phyloP scores from a whole-genome alignment of 2,329 filamentous ascomycete species.

The Cladosporium sp. region DNA sequence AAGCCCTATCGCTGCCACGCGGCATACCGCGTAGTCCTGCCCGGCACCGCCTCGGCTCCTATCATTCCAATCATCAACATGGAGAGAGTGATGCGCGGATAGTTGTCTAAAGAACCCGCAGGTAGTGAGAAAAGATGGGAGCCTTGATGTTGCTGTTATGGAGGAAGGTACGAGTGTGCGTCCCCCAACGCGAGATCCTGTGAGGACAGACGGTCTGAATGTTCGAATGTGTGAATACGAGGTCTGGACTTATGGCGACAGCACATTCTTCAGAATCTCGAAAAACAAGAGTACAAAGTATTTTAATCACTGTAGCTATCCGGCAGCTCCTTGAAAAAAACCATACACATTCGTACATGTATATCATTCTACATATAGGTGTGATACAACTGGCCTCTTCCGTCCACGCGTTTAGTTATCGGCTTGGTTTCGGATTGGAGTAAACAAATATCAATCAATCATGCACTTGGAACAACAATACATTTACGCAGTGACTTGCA shows the following conservation, averaged over 20 bases:
- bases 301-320: neutral
- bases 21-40: neutral
- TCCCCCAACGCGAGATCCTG: neutral
- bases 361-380: no score
- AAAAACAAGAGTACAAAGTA: neutral
- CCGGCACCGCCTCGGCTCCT: neutral
- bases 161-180: neutral
- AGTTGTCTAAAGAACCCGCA: neutral
- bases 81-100: neutral
- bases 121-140: neutral
- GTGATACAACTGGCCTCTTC: neutral
- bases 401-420: neutral
- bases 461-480: neutral
- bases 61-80: neutral
- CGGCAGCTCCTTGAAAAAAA: neutral
- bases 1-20: neutral
- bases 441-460: neutral
- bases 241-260: neutral
- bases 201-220: neutral
- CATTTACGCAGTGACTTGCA: neutral
- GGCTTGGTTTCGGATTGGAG: neutral
- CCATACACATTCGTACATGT: neutral
- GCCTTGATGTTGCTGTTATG: neutral
- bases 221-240: neutral
- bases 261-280: neutral